Evolutionary conservation across 805 yeast species (phyloP), one percentile per base, ranked within the genome.

Genomic region (Pichia cabralensis): DNA sequence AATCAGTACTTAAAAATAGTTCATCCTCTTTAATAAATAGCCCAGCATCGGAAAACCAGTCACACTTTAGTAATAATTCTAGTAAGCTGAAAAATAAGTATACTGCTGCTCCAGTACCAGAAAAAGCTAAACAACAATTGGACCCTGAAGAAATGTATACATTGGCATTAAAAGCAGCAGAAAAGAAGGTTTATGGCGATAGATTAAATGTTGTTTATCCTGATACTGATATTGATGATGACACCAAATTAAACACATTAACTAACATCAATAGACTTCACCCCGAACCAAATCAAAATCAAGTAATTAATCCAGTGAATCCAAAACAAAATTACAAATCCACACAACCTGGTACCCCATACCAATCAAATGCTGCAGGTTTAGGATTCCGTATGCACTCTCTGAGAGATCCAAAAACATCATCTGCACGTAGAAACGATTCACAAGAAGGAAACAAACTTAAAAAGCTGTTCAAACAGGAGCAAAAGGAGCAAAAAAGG

Each of bases 81-180:
- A n/a, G n/a, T n/a, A n/a, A n/a, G n/a, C n/a, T n/a, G n/a, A n/a
- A n/a, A n/a, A n/a, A n/a, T n/a, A n/a, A n/a, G n/a, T n/a, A n/a
- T n/a, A n/a, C n/a, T n/a, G n/a, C n/a, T n/a, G n/a, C n/a, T n/a
- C n/a, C n/a, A n/a, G n/a, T n/a, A n/a, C n/a, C n/a, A n/a, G n/a
- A n/a, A n/a, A n/a, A n/a, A n/a, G 19, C 11, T 8, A 34, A 25
- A 7, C 26, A 26, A 2, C 31, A 45, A 28, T 44, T 53, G 27
- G 50, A 70, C 19, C 67, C 67, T 17, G 69, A 64, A 26, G 78
- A 74, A 41, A 59, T 74, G 62, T 76, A 75, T 44, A 62, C 61
- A 15, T 58, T 58, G 42, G 82, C 82, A 0, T 59, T 67, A 40
- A 68, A 67, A 42, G 67, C 69, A 11, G 82, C 83, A 0, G 58